Conservation (phyloP, 1,284 basidiomycete species). For the Acaromyces ingoldii region DNA sequence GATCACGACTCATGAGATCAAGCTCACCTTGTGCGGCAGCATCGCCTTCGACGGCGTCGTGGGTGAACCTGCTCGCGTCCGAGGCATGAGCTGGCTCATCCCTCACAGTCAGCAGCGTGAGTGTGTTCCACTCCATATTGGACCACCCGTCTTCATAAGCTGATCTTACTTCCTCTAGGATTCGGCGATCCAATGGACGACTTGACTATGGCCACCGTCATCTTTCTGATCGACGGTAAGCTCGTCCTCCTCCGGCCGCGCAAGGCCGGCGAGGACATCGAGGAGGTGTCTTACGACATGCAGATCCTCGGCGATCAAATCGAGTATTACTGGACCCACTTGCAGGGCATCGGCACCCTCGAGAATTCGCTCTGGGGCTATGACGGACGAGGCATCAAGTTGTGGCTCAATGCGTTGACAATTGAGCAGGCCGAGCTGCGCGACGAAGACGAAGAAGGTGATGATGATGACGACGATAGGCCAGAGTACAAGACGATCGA, state of each 20-base stretch:
- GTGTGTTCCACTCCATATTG: slow-evolving; percentile 39
- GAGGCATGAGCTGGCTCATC: slow-evolving; percentile 95
- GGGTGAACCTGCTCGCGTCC: slow-evolving; percentile 73
- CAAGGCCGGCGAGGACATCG: slow-evolving; percentile 59
- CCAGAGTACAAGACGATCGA: slow-evolving; percentile 64
- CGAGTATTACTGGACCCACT: slow-evolving; percentile 97
- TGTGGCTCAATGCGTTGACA: slow-evolving; percentile 92
- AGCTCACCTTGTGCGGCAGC: slow-evolving; percentile 79
- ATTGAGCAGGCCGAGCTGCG: slow-evolving; percentile 57
- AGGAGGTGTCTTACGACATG: slow-evolving; percentile 95
- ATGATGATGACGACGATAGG: slow-evolving; percentile 39
- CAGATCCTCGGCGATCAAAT: slow-evolving; percentile 92
- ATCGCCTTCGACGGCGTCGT: slow-evolving; percentile 93
- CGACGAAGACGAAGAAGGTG: slow-evolving; percentile 14
- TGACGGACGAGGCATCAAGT: slow-evolving; percentile 78
- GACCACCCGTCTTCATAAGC: background rate
- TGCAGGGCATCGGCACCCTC: slow-evolving; percentile 81
- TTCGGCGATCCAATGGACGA: slow-evolving; percentile 92
- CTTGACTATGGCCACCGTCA: slow-evolving; percentile 84
- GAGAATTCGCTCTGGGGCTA: slow-evolving; percentile 98
- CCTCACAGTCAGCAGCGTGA: slow-evolving; percentile 84
- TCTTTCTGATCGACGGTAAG: slow-evolving; percentile 92
- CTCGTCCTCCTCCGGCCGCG: slow-evolving; percentile 68
- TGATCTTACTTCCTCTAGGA: slow-evolving; percentile 56
- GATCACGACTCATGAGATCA: slow-evolving; percentile 75